Conservation (phyloP, 331 rosid species). For the Cydonia oblonga region DNA sequence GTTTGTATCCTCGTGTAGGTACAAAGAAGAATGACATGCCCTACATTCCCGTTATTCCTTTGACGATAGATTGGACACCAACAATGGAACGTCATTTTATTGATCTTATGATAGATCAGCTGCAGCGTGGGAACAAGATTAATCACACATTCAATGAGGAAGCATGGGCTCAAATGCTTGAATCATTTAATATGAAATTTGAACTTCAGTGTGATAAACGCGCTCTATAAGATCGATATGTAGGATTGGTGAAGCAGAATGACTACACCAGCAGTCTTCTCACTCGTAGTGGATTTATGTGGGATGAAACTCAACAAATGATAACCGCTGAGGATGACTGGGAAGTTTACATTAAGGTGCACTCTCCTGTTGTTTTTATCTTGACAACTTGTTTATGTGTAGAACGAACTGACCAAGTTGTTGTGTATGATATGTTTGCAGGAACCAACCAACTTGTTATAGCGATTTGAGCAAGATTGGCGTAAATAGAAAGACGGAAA, state of each 20-base stretch:
- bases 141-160: constrained; percentile 37
- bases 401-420: neutral
- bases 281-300: constrained; percentile 33
- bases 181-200: constrained; percentile 28
- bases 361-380: neutral
- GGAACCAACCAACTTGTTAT: constrained; percentile 29
- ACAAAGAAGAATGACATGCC: constrained; percentile 13
- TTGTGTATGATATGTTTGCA: constrained; percentile 25
- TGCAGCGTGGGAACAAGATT: constrained; percentile 30
- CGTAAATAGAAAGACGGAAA: constrained; percentile 23
- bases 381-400: neutral
- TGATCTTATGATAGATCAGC: constrained; percentile 47
- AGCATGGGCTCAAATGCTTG: constrained; percentile 44
- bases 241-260: constrained; percentile 42
- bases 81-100: constrained; percentile 36
- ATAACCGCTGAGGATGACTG: constrained; percentile 48
- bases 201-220: constrained; percentile 37
- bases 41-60: constrained; percentile 14
- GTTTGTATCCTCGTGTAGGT: constrained; percentile 28
- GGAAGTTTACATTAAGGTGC: constrained; percentile 58
- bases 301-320: constrained; percentile 56
- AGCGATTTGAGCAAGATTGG: constrained; percentile 43
- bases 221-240: constrained; percentile 39
- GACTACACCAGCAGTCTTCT: constrained; percentile 37
- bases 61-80: constrained; percentile 44